phyloP scores from a whole-genome alignment of 2,329 filamentous ascomycete species.

The Cytospora piceicola region DNA sequence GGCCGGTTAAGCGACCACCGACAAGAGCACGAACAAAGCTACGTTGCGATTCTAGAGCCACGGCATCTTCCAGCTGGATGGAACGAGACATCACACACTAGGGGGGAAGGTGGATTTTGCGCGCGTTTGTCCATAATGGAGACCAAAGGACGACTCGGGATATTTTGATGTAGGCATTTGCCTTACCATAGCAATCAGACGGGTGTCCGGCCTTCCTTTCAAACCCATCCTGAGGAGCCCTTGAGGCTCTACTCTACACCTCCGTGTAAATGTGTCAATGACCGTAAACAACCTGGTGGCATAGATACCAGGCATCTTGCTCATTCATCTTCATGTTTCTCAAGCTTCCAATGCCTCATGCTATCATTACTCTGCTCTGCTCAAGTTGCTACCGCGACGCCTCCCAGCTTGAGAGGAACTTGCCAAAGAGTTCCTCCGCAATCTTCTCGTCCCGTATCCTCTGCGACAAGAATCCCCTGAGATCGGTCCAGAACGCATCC shows the following conservation, averaged over 20 bases:
- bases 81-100: conserved; percentile 14
- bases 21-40: conserved; percentile 17
- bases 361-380: neutral
- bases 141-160: conserved; percentile 18
- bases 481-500: conserved; percentile 83
- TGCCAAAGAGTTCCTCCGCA: conserved; percentile 64
- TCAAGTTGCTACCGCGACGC: conserved; percentile 15
- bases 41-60: conserved; percentile 27
- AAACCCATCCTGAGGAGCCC: neutral
- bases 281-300: neutral
- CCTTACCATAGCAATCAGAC: conserved; percentile 29
- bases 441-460: conserved; percentile 71
- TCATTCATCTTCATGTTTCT: conserved; percentile 2
- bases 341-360: conserved; percentile 1
- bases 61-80: conserved; percentile 10
- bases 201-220: conserved; percentile 23
- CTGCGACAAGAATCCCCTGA: conserved; percentile 79
- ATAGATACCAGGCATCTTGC: neutral
- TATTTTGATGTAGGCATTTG: conserved; percentile 27
- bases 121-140: conserved; percentile 29
- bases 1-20: conserved; percentile 39
- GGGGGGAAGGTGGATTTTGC: conserved; percentile 23
- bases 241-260: neutral
- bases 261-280: no score
- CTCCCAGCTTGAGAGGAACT: conserved; percentile 76